Base-by-base conservation (phyloP, 2,329 filamentous ascomycete species). In the Colletotrichum navitas region DNA sequence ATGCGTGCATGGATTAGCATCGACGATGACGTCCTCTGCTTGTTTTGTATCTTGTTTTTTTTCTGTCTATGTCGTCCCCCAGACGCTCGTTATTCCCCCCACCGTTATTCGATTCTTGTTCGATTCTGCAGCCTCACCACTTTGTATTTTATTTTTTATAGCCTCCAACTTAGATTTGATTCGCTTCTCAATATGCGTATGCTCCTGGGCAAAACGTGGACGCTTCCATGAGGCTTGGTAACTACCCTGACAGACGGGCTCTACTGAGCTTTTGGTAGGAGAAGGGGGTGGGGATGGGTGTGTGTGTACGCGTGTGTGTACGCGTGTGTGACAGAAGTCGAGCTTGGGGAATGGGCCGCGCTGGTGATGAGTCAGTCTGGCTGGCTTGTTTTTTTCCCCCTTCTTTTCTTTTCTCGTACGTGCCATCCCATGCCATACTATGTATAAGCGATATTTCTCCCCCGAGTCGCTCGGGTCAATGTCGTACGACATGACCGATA, bases 1-100 rank as follows among this genome's bases (percentile, higher is more conserved):
- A 41, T 24, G 41, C 11, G 24, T 43, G 58, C 64, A 36, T 43
- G 51, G 68, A 45, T 32, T 21, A 52, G 45, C 68, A 71, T 68
- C 58, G n/a, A 59, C 36, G 43, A 71, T 63, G 64, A 71, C 34
- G 36, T 68, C 58, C 56, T 26, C 49, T 43, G 47, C 0, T 32
- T 52, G 1, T 32, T n/a, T 43, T 55, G 54, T 54, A 26, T 39
- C 34, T 36, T 62, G 54, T 32, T 62, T 26, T 14, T 5, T 39
- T 63, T 58, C 58, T 43, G n/a, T 64, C 55, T 51, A n/a, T 24
- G n/a, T 14, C 52, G 26, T 49, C 12, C 43, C 16, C n/a, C 34
- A 36, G 26, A 47, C 66, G 14, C 36, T 36, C 43, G n/a, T 51
- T 65, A 59, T 52, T 4, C 36, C 32, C 29, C 36, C 21, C 18